Conservation (phyloP, 768 basidiomycete species). For the Rhodotorula graminis region DNA sequence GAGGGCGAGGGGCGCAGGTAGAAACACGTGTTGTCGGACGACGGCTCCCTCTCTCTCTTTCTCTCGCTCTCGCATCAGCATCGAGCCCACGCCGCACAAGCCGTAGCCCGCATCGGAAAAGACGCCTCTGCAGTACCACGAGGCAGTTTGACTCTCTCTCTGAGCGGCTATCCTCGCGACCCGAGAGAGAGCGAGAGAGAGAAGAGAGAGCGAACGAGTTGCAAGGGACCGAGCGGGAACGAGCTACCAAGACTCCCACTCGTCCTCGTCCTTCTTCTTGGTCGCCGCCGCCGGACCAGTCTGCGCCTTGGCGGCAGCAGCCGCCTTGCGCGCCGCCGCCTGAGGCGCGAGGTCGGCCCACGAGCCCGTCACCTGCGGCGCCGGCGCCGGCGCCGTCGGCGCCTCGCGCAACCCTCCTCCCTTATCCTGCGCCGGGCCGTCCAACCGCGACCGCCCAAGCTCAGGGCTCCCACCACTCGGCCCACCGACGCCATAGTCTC, state of each 20-base stretch:
- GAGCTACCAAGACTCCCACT: conserved; percentile 29
- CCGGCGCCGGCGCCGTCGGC: neutral
- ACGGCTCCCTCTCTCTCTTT: too few species aligned
- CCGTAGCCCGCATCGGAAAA: neutral
- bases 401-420: conserved; percentile 12
- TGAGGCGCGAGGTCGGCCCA: conserved; percentile 36
- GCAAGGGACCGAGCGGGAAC: neutral
- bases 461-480: too few species aligned
- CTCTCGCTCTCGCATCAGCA: too few species aligned
- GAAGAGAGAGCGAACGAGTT: neutral
- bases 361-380: neutral
- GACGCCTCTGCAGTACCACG: neutral
- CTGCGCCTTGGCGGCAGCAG: neutral
- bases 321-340: conserved; percentile 16
- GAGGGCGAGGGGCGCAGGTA: too few species aligned
- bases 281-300: neutral
- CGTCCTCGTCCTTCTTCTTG: conserved; percentile 16
- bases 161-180: too few species aligned
- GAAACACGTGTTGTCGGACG: too few species aligned
- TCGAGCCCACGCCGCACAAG: neutral
- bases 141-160: too few species aligned
- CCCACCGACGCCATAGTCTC: neutral
- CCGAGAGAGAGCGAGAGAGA: neutral
- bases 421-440: neutral
- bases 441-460: neutral